These are phyloP conservation scores for Oryza brachyantha DNA, from an alignment of 176 grass and related monocot genomes.

Conservation along the genomic window DNA sequence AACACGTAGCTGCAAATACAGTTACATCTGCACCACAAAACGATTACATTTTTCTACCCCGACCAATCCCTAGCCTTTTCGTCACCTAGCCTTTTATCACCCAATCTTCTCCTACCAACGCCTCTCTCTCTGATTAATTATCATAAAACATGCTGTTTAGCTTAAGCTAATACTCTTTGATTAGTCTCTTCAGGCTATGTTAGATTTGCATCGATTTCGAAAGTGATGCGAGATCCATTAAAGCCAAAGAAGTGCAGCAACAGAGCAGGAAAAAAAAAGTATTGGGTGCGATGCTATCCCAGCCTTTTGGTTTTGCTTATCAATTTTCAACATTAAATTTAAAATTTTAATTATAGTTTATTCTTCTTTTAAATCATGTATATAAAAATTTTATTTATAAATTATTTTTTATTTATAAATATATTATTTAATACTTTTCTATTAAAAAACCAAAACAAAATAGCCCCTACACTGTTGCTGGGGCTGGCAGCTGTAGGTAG, in stretches of 20 bases:
- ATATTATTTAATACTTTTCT: too few species aligned
- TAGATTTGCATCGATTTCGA: slow-evolving; percentile 33
- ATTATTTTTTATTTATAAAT: too few species aligned
- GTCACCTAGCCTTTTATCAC: neutral
- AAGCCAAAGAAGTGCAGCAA: slow-evolving; percentile 1
- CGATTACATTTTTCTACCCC: neutral
- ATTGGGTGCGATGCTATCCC: neutral
- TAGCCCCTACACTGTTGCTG: neutral
- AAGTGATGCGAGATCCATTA: slow-evolving; percentile 38
- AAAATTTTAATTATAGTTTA: too few species aligned
- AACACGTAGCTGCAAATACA: slow-evolving; percentile 6
- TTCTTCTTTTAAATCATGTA: too few species aligned
- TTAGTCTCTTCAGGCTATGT: neutral
- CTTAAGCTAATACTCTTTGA: neutral
- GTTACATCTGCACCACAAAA: neutral
- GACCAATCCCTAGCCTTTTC: neutral
- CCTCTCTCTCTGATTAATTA: neutral
- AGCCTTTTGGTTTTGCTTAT: too few species aligned
- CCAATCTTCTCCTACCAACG: neutral
- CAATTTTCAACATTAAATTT: too few species aligned
- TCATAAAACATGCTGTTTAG: neutral
- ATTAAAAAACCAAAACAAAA: too few species aligned
- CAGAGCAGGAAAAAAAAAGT: too few species aligned
- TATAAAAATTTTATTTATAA: too few species aligned
- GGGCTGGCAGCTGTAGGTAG: neutral